Evolutionary conservation across 768 basidiomycete genomes (phyloP).

Genomic region (Trametes cubensis): DNA sequence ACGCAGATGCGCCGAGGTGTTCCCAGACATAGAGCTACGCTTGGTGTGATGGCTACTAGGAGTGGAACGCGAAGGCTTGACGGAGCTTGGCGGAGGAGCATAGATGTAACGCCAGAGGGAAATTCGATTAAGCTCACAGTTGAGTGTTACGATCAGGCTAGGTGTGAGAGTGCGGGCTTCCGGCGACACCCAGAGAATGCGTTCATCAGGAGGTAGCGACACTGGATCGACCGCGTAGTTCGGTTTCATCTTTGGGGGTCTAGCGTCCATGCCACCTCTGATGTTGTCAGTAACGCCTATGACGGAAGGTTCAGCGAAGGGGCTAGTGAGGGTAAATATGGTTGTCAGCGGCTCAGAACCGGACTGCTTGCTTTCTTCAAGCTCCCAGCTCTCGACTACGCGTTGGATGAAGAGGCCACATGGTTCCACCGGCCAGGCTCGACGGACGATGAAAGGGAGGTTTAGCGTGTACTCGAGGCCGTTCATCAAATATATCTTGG

Average conservation of each 20-base stretch:
- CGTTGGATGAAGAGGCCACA: conserved; percentile 82
- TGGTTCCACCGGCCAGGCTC: conserved; percentile 77
- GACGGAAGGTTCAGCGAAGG: conserved; percentile 72
- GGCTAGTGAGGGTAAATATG: conserved; percentile 76
- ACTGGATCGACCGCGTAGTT: conserved; percentile 33
- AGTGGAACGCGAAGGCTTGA: conserved; percentile 24
- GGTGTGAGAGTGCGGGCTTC: conserved; percentile 44
- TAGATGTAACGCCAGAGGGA: conserved; percentile 77
- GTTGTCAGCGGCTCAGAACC: conserved; percentile 77
- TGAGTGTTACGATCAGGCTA: conserved; percentile 60
- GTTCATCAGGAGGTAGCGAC: conserved; percentile 64
- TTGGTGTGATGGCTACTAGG: conserved; percentile 22
- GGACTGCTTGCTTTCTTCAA: conserved; percentile 63
- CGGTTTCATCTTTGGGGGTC: conserved; percentile 18
- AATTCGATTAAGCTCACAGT: conserved; percentile 53
- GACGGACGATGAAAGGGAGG: conserved; percentile 77
- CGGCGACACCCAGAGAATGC: conserved; percentile 62
- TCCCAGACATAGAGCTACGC: conserved; percentile 27
- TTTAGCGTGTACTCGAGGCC: conserved; percentile 78
- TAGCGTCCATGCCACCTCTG: conserved; percentile 45
- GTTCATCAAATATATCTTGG: conserved; percentile 69
- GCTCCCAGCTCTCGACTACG: conserved; percentile 65
- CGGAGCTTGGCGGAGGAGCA: conserved; percentile 44
- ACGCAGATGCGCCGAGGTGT: conserved; percentile 21
- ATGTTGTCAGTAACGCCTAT: conserved; percentile 71